phyloP scores from a whole-genome alignment of 306 rosid species.

The Hippophae rhamnoides region DNA sequence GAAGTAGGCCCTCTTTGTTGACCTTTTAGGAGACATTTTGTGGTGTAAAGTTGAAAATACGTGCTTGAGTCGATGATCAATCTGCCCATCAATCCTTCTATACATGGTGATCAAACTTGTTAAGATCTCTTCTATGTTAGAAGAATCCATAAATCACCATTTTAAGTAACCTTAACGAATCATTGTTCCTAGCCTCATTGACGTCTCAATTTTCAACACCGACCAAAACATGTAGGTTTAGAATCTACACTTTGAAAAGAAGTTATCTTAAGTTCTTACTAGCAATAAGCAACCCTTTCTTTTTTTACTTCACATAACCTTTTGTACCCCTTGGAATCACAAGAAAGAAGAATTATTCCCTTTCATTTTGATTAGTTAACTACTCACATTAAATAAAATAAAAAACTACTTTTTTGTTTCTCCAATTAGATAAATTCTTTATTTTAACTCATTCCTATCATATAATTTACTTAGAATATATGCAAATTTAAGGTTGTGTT shows the following conservation, averaged over 20 bases:
- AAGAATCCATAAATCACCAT: background rate
- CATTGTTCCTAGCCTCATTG: background rate
- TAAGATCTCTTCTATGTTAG: background rate
- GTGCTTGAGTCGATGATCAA: background rate
- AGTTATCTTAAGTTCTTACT: background rate
- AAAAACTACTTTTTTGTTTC: no score
- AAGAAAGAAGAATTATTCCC: no score
- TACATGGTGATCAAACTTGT: background rate
- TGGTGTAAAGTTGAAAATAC: background rate
- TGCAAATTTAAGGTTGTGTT: no score
- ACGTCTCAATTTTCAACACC: background rate
- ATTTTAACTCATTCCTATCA: no score
- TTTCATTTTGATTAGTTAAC: no score
- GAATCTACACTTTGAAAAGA: background rate
- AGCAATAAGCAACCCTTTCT: background rate
- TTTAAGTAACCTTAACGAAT: background rate
- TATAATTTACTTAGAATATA: no score
- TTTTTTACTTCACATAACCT: no score
- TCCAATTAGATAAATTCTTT: no score
- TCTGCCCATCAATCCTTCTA: background rate
- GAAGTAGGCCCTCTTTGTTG: background rate
- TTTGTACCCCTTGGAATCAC: no score
- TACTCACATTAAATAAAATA: no score
- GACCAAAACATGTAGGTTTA: background rate
- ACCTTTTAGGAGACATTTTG: background rate